Evolutionary conservation across 1,139 yeast species (phyloP).

Genomic region (Candida freyschussii): DNA sequence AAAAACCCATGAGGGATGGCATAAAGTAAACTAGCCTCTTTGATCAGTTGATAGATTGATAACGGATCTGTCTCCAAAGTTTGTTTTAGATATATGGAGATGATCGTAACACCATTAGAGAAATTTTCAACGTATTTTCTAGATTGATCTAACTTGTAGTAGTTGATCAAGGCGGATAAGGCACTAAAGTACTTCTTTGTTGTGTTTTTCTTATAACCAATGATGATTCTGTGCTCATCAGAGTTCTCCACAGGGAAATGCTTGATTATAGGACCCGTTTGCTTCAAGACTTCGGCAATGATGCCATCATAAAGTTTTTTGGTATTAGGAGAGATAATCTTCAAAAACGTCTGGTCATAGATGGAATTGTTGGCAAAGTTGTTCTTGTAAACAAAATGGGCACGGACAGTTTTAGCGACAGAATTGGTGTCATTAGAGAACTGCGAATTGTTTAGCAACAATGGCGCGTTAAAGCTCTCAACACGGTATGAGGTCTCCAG

Average conservation of each 20-base stretch:
- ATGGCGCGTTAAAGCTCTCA: constrained; percentile 77
- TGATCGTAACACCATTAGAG: constrained; percentile 79
- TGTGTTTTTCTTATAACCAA: constrained; percentile 82
- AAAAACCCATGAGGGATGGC: constrained; percentile 87
- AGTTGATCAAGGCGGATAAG: constrained; percentile 79
- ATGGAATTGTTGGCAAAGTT: constrained; percentile 59
- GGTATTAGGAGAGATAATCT: constrained; percentile 77
- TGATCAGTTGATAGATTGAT: constrained; percentile 84
- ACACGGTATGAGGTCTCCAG: constrained; percentile 52
- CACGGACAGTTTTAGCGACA: constrained; percentile 52
- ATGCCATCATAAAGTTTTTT: constrained; percentile 71
- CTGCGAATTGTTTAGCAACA: constrained; percentile 42
- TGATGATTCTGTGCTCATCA: constrained; percentile 77
- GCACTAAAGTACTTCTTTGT: constrained; percentile 89
- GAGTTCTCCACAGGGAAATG: constrained; percentile 76
- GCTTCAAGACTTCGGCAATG: constrained; percentile 60
- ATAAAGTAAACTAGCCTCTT: constrained; percentile 89
- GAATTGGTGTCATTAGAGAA: constrained; percentile 22
- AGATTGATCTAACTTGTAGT: constrained; percentile 80
- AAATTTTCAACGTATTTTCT: constrained; percentile 94
- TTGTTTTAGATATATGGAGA: constrained; percentile 80
- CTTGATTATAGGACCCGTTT: constrained; percentile 86
- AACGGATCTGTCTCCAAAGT: constrained; percentile 38
- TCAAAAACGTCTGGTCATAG: constrained; percentile 75
- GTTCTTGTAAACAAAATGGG: constrained; percentile 85